Percentiles rank a stretch among this genome's conserved stretches.
phyloP scores from a whole-genome alignment of 2,329 filamentous ascomycete species.

The Triangularia verruculosa region DNA sequence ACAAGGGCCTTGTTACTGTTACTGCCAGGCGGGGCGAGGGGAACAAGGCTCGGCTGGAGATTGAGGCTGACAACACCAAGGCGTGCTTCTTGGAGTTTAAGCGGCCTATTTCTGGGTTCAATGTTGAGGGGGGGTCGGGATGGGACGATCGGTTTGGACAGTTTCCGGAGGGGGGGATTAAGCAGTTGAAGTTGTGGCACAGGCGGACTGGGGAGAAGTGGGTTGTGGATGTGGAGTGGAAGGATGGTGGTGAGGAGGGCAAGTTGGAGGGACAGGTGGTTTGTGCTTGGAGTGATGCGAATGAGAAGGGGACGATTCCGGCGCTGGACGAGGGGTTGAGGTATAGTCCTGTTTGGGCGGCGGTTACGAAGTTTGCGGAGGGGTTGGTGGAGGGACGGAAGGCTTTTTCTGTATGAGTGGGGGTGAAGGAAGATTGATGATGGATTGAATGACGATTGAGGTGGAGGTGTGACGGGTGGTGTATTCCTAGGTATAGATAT shows the following conservation, averaged over 20 bases:
- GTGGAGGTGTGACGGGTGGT: background rate
- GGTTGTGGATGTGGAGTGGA: conserved; percentile 71
- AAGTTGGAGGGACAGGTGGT: conserved; percentile 62
- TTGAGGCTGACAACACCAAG: conserved; percentile 73
- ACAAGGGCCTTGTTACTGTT: conserved; percentile 62
- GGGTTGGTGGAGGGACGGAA: conserved; percentile 80
- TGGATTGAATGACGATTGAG: background rate
- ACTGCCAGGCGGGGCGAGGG: conserved; percentile 48
- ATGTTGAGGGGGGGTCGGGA: conserved; percentile 57
- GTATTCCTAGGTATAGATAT: background rate
- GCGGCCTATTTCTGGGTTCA: conserved; percentile 61
- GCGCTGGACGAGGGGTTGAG: conserved; percentile 76
- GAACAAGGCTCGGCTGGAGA: conserved; percentile 58
- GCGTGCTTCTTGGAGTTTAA: conserved; percentile 74
- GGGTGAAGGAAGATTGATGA: background rate
- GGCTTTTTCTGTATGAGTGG: conserved; percentile 47
- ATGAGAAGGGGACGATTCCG: conserved; percentile 67
- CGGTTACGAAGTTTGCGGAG: conserved; percentile 70
- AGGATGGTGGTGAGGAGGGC: conserved; percentile 21
- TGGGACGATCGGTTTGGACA: conserved; percentile 64
- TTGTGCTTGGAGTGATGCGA: conserved; percentile 88
- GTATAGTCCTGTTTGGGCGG: conserved; percentile 77
- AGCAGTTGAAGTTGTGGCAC: conserved; percentile 62
- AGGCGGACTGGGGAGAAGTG: conserved; percentile 75
- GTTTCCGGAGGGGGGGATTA: conserved; percentile 56